These are phyloP conservation scores for Phaeolepiota aurea DNA, from an alignment of 768 basidiomycete species.

Conservation along the genomic window DNA sequence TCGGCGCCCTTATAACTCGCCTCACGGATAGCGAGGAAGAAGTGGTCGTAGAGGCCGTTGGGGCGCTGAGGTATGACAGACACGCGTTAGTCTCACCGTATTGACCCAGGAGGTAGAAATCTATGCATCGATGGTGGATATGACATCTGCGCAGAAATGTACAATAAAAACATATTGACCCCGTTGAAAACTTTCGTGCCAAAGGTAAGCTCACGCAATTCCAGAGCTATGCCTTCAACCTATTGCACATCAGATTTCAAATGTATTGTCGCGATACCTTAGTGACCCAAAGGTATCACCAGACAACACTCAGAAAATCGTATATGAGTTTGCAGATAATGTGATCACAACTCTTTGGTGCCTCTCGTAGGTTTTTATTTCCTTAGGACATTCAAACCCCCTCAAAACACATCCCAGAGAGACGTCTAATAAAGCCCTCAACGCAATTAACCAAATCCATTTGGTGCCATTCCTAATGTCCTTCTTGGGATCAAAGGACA, in stretches of 20 bases:
- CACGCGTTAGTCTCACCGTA: conserved; percentile 6
- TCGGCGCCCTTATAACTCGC: conserved; percentile 79
- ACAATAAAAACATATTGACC: conserved; percentile 86
- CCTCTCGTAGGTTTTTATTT: conserved; percentile 65
- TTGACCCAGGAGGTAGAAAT: conserved; percentile 44
- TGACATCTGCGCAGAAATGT: conserved; percentile 95
- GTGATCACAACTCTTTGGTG: conserved; percentile 92
- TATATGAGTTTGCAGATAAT: conserved; percentile 87
- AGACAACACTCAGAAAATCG: conserved; percentile 63
- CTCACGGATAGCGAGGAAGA: conserved; percentile 87
- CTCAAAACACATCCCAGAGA: conserved; percentile 47
- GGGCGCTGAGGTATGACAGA: conserved; percentile 66
- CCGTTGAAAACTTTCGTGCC: conserved; percentile 71
- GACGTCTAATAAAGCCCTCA: conserved; percentile 88
- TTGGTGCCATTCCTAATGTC: conserved; percentile 83
- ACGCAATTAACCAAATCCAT: conserved; percentile 74
- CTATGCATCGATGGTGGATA: conserved; percentile 92
- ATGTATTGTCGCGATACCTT: conserved; percentile 59
- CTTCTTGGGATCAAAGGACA: conserved; percentile 68
- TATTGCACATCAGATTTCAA: conserved; percentile 51
- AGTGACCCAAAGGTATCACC: conserved; percentile 52
- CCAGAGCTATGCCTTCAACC: neutral
- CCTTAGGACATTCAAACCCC: neutral
- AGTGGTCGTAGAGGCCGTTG: conserved; percentile 83
- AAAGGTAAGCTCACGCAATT: conserved; percentile 40